Base-by-base conservation (phyloP, 2,329 filamentous ascomycete species). In the Waltergamsia citrina region DNA sequence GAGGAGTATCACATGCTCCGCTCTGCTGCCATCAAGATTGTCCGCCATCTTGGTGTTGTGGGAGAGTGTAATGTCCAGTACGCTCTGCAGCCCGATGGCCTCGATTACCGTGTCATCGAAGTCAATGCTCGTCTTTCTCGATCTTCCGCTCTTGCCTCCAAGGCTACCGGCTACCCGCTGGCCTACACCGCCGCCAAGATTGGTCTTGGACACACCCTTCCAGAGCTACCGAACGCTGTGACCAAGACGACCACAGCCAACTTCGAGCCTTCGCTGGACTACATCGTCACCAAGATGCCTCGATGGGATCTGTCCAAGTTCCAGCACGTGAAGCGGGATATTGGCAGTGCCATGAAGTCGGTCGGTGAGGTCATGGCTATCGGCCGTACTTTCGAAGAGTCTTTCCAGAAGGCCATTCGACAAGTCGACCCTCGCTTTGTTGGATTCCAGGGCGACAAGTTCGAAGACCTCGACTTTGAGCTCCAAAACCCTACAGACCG, bases 1-100 rank as follows among this genome's bases (percentile, higher is more conserved):
- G 92, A 96, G 68, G 92, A 98, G 62, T 98, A 96, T 60, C 88
- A 98, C 69, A 96, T 98, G 92, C 85, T 98, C 48, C 86, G 92
- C 51, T 86, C 87, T 27, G 88, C 92, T 42, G 86, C 92, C 30
- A 95, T 96, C 69, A 96, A 96, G 72, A 95, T 98, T 52, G 85
- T 98, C 50, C 83, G 92, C 43, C 92, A 98, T 61, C 72, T 98
- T 44, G 90, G 90, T 46, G 92, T 98, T 33, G 90, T 96, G 31
- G 92, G 92, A 59, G 92, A 98, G 67, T 98, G 92, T 64, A 98
- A 98, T 59, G 88, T 95, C 22, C 90, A 96, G 63, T 98, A 98
- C 60, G 88, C 88, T 43, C 76, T 98, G 42, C 87, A 95, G 61
- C 92, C 92, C 12, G 88, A 95, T 63, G 90, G 90, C 38, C 79